Evolutionary conservation across 768 basidiomycete species (phyloP).

Genomic region (Mrakia hoshinonis): DNA sequence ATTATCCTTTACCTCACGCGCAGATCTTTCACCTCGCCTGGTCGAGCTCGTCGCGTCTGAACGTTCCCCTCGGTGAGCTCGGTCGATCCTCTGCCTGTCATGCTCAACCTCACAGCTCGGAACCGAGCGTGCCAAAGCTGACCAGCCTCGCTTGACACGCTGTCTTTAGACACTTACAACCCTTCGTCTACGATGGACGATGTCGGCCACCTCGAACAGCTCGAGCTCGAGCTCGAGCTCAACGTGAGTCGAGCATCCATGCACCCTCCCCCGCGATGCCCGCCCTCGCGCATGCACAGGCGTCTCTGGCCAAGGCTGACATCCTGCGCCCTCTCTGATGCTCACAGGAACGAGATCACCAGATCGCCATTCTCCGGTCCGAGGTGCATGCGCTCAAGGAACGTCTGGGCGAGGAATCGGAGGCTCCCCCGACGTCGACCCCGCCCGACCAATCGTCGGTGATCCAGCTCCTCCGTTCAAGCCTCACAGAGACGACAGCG

Average conservation of each 20-base stretch:
- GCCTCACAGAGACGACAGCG: background rate
- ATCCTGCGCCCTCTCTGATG: too few species aligned
- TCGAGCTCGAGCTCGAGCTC: slow-evolving; percentile 8
- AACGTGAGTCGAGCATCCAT: background rate
- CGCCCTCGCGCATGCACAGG: background rate
- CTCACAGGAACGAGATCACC: slow-evolving; percentile 9
- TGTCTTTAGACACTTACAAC: too few species aligned
- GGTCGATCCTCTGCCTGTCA: too few species aligned
- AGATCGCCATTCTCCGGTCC: background rate
- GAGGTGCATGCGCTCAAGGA: slow-evolving; percentile 6
- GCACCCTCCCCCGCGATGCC: background rate
- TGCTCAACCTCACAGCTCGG: background rate
- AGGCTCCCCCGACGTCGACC: background rate
- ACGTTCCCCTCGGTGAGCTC: too few species aligned
- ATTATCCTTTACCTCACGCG: background rate
- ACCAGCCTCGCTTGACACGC: background rate
- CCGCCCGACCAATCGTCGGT: background rate
- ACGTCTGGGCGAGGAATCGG: background rate
- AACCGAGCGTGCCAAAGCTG: background rate
- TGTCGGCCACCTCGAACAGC: background rate
- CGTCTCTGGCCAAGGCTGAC: too few species aligned
- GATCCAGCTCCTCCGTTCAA: background rate
- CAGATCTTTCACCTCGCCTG: too few species aligned
- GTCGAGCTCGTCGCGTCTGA: too few species aligned
- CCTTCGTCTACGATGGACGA: background rate